Evolutionary conservation across 129 eudicot species (phyloP).

Genomic region (Dittrichia graveolens): DNA sequence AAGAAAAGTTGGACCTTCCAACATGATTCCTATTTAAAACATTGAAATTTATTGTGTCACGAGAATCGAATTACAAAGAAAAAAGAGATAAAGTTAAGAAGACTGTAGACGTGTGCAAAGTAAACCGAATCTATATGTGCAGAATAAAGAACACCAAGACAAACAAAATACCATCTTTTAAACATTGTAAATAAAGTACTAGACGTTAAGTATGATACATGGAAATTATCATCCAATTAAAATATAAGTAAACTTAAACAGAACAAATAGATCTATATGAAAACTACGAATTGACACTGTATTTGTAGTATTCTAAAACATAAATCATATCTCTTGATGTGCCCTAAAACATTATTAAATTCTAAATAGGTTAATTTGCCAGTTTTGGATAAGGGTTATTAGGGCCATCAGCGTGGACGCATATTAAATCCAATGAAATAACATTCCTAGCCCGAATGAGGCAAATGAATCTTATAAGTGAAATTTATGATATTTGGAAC

Average conservation of each 20-base stretch:
- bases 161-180: slow-evolving; percentile 20
- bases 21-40: slow-evolving; percentile 31
- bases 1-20: slow-evolving; percentile 53
- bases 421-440: slow-evolving; percentile 1
- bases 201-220: background rate
- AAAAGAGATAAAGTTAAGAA: slow-evolving; percentile 13
- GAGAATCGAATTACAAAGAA: slow-evolving; percentile 12
- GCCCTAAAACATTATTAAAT: slow-evolving; percentile 15
- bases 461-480: slow-evolving; percentile 4
- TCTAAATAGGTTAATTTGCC: slow-evolving; percentile 1
- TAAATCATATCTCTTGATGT: slow-evolving; percentile 2
- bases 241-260: background rate
- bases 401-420: background rate
- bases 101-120: slow-evolving; percentile 17
- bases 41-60: background rate
- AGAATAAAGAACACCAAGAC: slow-evolving; percentile 24
- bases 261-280: slow-evolving; percentile 1
- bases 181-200: slow-evolving; percentile 10
- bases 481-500: slow-evolving; percentile 18
- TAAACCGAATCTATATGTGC: slow-evolving; percentile 21
- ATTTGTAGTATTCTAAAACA: slow-evolving; percentile 2
- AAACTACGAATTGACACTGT: slow-evolving; percentile 18
- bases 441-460: background rate
- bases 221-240: slow-evolving; percentile 8
- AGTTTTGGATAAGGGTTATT: slow-evolving; percentile 5